Conservation (phyloP, 2,329 filamentous ascomycete genomes). For the Thielaviopsis ethacetica region DNA sequence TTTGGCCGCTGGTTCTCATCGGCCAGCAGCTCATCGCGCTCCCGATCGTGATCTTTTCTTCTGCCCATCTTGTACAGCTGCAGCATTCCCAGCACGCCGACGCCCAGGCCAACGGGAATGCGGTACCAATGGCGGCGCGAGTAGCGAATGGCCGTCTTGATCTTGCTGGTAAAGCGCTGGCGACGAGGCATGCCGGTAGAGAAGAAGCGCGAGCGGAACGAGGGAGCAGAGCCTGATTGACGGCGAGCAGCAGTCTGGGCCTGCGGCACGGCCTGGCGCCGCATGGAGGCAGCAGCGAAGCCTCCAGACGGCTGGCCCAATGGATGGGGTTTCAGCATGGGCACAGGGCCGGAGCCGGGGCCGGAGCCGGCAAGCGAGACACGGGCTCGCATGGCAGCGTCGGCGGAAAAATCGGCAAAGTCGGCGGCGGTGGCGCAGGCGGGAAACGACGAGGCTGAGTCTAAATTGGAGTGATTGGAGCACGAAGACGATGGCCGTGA, state of each 20-base stretch:
- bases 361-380: slow-evolving; percentile 5
- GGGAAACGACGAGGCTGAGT: not conserved
- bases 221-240: not conserved
- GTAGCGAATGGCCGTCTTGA: slow-evolving; percentile 8
- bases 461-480: not conserved
- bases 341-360: not conserved
- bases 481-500: slow-evolving; percentile 7
- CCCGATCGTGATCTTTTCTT: slow-evolving; percentile 22
- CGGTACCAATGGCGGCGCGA: slow-evolving; percentile 55
- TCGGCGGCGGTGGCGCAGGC: not conserved
- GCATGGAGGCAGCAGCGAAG: slow-evolving; percentile 11
- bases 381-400: slow-evolving; percentile 8
- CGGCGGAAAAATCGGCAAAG: not conserved
- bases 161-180: slow-evolving; percentile 9
- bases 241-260: not conserved
- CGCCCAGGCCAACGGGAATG: slow-evolving; percentile 72
- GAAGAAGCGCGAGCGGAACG: slow-evolving; percentile 8
- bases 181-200: slow-evolving; percentile 7
- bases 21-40: slow-evolving; percentile 11
- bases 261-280: not conserved
- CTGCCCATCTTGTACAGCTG: slow-evolving; percentile 64
- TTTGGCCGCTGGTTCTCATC: slow-evolving; percentile 21
- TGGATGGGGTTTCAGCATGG: slow-evolving; percentile 10
- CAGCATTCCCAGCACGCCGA: slow-evolving; percentile 66
- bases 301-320: slow-evolving; percentile 7